These are phyloP conservation scores for Trichopus zeylanicus DNA, from an alignment of 116 monocot genomes.

Conservation along the genomic window DNA sequence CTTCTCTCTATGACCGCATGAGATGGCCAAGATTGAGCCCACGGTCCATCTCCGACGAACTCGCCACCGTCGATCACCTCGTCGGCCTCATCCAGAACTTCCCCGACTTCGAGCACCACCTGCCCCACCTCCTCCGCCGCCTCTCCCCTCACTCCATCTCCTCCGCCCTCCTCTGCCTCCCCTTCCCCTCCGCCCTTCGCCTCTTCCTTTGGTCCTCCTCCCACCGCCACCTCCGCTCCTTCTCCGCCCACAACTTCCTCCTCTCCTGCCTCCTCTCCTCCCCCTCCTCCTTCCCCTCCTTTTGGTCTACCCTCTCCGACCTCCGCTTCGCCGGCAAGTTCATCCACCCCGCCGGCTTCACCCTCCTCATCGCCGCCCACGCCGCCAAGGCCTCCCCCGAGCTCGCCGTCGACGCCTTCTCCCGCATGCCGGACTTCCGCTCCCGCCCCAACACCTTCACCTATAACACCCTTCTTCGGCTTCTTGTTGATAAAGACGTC, in stretches of 20 bases:
- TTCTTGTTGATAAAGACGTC: constrained; percentile 37
- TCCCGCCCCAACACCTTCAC: constrained; percentile 47
- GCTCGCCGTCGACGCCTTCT: constrained; percentile 60
- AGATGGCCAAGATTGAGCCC: constrained; percentile 11
- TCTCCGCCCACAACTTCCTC: constrained; percentile 10
- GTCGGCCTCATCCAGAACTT: neutral
- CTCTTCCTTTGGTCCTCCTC: constrained; percentile 3
- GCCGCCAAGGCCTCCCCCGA: constrained; percentile 17
- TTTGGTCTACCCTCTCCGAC: constrained; percentile 24
- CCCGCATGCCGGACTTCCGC: constrained; percentile 56
- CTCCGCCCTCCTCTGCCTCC: neutral
- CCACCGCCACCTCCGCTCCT: constrained; percentile 3
- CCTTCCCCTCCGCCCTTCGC: constrained; percentile 6
- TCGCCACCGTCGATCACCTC: neutral
- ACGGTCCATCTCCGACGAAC: neutral
- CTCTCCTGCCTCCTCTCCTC: neutral
- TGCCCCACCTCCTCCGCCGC: neutral
- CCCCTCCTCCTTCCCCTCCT: constrained; percentile 11
- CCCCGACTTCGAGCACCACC: neutral
- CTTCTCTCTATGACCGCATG: constrained; percentile 4
- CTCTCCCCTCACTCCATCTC: constrained; percentile 6
- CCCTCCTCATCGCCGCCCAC: constrained; percentile 48
- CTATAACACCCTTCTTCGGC: constrained; percentile 47
- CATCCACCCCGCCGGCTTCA: constrained; percentile 29
- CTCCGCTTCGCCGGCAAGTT: constrained; percentile 6